Evolutionary conservation across 1,284 basidiomycete genomes (phyloP).

Genomic region (Heterobasidion parviporum): DNA sequence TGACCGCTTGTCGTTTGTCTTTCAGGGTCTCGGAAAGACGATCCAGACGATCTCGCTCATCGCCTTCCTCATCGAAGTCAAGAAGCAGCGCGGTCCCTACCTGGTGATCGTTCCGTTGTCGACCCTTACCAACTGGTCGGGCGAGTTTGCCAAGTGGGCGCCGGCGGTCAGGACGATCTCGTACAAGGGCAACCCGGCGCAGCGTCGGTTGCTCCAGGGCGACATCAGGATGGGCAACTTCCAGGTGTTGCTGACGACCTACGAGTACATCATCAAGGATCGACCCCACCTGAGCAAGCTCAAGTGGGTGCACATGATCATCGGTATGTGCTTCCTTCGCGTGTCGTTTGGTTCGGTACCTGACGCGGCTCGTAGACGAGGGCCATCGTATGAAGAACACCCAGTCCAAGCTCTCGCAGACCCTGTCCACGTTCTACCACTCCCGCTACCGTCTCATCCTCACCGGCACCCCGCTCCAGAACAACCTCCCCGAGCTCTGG

Average conservation of each 20-base stretch:
- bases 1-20: constrained; percentile 6
- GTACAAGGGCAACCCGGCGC: constrained; percentile 90
- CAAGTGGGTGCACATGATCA: constrained; percentile 99
- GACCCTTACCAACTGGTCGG: constrained; percentile 97
- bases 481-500: constrained; percentile 98
- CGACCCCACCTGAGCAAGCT: constrained; percentile 84
- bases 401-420: constrained; percentile 90
- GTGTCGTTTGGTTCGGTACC: background rate
- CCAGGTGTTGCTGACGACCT: constrained; percentile 95
- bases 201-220: constrained; percentile 67
- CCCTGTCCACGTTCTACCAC: constrained; percentile 89
- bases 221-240: constrained; percentile 78
- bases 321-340: constrained; percentile 43
- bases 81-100: constrained; percentile 90
- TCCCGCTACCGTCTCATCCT: constrained; percentile 94
- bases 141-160: constrained; percentile 97
- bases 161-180: constrained; percentile 79
- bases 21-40: constrained; percentile 90
- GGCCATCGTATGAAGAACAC: constrained; percentile 99
- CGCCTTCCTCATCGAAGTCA: constrained; percentile 91
- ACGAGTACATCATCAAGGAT: constrained; percentile 99
- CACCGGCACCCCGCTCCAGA: constrained; percentile 97
- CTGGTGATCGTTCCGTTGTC: constrained; percentile 97
- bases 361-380: constrained; percentile 56
- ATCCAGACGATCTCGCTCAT: constrained; percentile 96